phyloP scores from a whole-genome alignment of 148 eudicot species.

The Heliosperma pusillum region DNA sequence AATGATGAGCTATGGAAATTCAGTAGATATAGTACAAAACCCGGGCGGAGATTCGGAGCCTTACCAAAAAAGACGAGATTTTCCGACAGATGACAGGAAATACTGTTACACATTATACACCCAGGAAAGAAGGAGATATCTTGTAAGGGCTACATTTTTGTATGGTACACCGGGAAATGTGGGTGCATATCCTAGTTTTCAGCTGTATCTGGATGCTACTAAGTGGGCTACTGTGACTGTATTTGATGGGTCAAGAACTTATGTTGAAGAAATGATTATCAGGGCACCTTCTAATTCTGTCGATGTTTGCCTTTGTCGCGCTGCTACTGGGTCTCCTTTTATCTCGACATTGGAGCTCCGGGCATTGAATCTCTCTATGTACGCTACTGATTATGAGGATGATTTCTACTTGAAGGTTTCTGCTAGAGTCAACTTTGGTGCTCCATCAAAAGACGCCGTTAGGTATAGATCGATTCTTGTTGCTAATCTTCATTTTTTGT shows the following conservation, averaged over 20 bases:
- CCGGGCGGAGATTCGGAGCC: slow-evolving; percentile 36
- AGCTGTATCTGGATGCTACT: slow-evolving; percentile 88
- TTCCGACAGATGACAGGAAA: slow-evolving; percentile 62
- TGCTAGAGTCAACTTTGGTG: slow-evolving; percentile 85
- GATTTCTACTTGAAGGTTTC: slow-evolving; percentile 73
- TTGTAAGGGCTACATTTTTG: slow-evolving; percentile 74
- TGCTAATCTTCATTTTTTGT: neutral
- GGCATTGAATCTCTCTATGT: slow-evolving; percentile 85
- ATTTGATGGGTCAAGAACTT: slow-evolving; percentile 52
- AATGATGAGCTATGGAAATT: slow-evolving; percentile 45
- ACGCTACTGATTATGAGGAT: slow-evolving; percentile 91
- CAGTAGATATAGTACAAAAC: slow-evolving; percentile 36
- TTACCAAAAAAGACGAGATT: slow-evolving; percentile 63
- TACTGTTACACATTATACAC: slow-evolving; percentile 75
- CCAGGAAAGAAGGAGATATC: slow-evolving; percentile 67
- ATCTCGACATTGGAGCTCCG: slow-evolving; percentile 85
- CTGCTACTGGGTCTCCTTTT: slow-evolving; percentile 84
- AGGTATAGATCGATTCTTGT: slow-evolving; percentile 41
- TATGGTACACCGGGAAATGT: slow-evolving; percentile 54
- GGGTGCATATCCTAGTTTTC: slow-evolving; percentile 69
- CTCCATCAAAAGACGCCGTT: slow-evolving; percentile 51
- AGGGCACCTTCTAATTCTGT: slow-evolving; percentile 73
- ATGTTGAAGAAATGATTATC: slow-evolving; percentile 76
- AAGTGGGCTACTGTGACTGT: slow-evolving; percentile 82
- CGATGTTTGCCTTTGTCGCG: slow-evolving; percentile 86